phyloP scores from a whole-genome alignment of 1,139 yeast species.

The Keqinozyma sinolaborantium region DNA sequence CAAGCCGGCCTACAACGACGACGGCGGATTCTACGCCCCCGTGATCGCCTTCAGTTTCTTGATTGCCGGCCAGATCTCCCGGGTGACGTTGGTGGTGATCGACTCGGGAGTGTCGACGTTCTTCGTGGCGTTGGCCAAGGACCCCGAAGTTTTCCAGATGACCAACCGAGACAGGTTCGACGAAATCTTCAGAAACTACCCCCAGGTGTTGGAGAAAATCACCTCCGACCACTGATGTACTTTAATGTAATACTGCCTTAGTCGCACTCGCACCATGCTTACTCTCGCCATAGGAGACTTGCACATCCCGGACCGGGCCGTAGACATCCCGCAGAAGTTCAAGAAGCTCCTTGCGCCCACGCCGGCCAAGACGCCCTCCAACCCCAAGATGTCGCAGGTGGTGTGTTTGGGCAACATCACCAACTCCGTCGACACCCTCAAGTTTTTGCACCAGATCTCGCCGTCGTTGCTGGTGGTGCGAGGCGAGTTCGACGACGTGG shows the following conservation, averaged over 20 bases:
- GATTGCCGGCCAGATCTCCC: constrained; percentile 73
- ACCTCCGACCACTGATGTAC: constrained; percentile 28
- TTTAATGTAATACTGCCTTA: neutral
- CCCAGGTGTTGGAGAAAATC: constrained; percentile 62
- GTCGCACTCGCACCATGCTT: constrained; percentile 46
- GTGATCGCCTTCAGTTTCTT: constrained; percentile 75
- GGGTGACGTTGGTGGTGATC: constrained; percentile 69
- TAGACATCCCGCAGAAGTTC: constrained; percentile 58
- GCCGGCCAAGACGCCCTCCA: constrained; percentile 33
- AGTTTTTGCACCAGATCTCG: constrained; percentile 64
- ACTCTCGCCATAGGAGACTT: constrained; percentile 89
- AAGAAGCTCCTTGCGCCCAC: constrained; percentile 63
- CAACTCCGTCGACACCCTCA: constrained; percentile 59
- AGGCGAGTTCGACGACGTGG: constrained; percentile 64
- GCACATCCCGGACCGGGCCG: constrained; percentile 83
- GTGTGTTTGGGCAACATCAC: constrained; percentile 83
- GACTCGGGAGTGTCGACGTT: constrained; percentile 83
- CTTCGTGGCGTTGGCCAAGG: constrained; percentile 82
- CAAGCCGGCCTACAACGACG: constrained; percentile 65
- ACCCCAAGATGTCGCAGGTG: constrained; percentile 78
- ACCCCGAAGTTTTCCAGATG: constrained; percentile 79
- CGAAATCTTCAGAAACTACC: constrained; percentile 68
- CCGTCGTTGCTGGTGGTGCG: constrained; percentile 72
- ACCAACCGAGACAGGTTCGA: constrained; percentile 77
- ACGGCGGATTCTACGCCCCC: constrained; percentile 70